Evolutionary conservation across 1,284 basidiomycete genomes (phyloP).

Genomic region (Melampsora occidentalis): DNA sequence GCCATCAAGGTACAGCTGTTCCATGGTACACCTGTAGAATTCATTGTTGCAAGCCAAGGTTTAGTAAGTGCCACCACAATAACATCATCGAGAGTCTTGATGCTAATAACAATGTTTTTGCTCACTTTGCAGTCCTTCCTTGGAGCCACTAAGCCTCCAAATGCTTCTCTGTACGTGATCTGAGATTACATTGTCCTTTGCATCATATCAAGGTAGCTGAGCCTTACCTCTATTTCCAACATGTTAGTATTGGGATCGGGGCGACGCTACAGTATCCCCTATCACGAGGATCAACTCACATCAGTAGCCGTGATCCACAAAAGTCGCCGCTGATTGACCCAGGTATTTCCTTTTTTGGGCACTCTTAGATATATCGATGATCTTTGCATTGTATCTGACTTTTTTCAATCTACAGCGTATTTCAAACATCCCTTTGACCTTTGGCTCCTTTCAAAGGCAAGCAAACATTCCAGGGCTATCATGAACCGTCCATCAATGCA

Average conservation of each 20-base stretch:
- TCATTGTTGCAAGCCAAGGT: slow-evolving; percentile 16
- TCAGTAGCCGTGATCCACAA: slow-evolving; percentile 16
- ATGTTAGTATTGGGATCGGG: slow-evolving; percentile 16
- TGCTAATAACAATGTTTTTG: not conserved
- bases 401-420: slow-evolving; percentile 5
- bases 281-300: slow-evolving; percentile 33
- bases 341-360: not conserved
- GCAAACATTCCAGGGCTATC: slow-evolving; percentile 25
- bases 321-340: slow-evolving; percentile 20
- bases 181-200: not conserved
- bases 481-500: slow-evolving; percentile 18
- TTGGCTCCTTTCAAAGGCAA: slow-evolving; percentile 25
- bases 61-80: slow-evolving; percentile 14
- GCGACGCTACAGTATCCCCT: slow-evolving; percentile 27
- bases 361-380: not conserved
- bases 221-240: not conserved
- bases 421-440: slow-evolving; percentile 33
- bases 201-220: too few species aligned
- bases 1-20: slow-evolving; percentile 5
- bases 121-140: not conserved
- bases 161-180: slow-evolving; percentile 24
- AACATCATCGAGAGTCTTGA: not conserved
- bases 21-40: slow-evolving; percentile 27
- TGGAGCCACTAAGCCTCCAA: slow-evolving; percentile 7
- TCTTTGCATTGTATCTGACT: not conserved